Conservation (phyloP, 1,139 yeast species). For the Pneumocystis wakefieldiae region DNA sequence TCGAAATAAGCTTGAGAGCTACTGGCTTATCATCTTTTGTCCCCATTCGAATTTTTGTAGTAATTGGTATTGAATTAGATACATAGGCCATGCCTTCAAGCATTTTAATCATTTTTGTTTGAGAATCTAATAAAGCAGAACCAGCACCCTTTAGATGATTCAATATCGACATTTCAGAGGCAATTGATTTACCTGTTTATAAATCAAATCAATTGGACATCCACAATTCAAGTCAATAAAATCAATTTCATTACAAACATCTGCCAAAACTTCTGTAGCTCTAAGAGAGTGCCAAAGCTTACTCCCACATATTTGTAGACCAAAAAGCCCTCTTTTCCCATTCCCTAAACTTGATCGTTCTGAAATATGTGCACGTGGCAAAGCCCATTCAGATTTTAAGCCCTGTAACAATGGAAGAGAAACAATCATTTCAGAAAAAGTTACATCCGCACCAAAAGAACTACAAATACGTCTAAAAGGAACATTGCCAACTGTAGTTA, state of each 20-base stretch:
- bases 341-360: constrained; percentile 52
- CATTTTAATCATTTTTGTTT: constrained; percentile 62
- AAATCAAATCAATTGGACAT: constrained; percentile 88
- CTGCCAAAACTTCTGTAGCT: constrained; percentile 66
- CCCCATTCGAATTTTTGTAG: constrained; percentile 86
- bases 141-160: constrained; percentile 82
- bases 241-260: constrained; percentile 31
- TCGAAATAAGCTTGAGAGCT: constrained; percentile 59
- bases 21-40: constrained; percentile 70
- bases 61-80: constrained; percentile 79
- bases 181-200: constrained; percentile 1
- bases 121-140: constrained; percentile 80
- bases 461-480: constrained; percentile 92
- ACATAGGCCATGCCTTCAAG: constrained; percentile 79
- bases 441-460: constrained; percentile 77
- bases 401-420: constrained; percentile 78
- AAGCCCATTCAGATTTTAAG: constrained; percentile 90
- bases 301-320: constrained; percentile 82
- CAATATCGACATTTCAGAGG: neutral
- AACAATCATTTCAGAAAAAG: constrained; percentile 92
- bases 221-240: constrained; percentile 91
- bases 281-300: constrained; percentile 90
- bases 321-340: constrained; percentile 33
- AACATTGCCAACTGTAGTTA: constrained; percentile 92
- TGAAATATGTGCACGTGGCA: constrained; percentile 70